Evolutionary conservation across 2,329 filamentous ascomycete species (phyloP).

Genomic region (Aspergillus amoenus): DNA sequence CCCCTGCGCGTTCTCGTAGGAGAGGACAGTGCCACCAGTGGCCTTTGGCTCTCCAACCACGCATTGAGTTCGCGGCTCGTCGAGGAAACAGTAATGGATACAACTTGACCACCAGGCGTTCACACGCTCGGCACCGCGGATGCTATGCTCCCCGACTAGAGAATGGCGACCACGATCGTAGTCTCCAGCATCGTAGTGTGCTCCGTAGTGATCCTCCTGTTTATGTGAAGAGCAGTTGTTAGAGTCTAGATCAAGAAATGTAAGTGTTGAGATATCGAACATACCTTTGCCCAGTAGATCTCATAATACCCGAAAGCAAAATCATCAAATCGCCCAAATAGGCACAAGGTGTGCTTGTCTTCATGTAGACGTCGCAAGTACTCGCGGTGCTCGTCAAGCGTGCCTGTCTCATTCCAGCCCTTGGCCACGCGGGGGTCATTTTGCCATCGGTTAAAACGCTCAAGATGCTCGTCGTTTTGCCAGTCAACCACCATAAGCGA

Average conservation of each 20-base stretch:
- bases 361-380: slow-evolving; percentile 68
- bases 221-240: neutral
- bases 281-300: slow-evolving; percentile 72
- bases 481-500: slow-evolving; percentile 74
- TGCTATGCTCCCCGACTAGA: slow-evolving; percentile 56
- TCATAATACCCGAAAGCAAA: slow-evolving; percentile 75
- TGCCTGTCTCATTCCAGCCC: slow-evolving; percentile 78
- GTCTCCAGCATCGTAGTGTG: slow-evolving; percentile 55
- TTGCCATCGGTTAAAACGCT: slow-evolving; percentile 76
- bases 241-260: neutral
- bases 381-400: slow-evolving; percentile 69
- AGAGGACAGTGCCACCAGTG: slow-evolving; percentile 67
- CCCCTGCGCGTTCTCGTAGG: slow-evolving; percentile 73
- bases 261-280: slow-evolving; percentile 1
- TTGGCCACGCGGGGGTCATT: slow-evolving; percentile 79
- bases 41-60: slow-evolving; percentile 67
- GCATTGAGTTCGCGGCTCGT: slow-evolving; percentile 56
- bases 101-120: slow-evolving; percentile 59
- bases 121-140: slow-evolving; percentile 56
- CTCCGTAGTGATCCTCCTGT: slow-evolving; percentile 61
- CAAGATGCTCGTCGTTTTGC: slow-evolving; percentile 61
- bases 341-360: slow-evolving; percentile 63
- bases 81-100: slow-evolving; percentile 61
- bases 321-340: slow-evolving; percentile 68
- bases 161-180: slow-evolving; percentile 63